Evolutionary conservation across 495 filamentous ascomycete species (phyloP), one percentile per base, ranked within the genome.

Genomic region (Endocarpon pusillum): DNA sequence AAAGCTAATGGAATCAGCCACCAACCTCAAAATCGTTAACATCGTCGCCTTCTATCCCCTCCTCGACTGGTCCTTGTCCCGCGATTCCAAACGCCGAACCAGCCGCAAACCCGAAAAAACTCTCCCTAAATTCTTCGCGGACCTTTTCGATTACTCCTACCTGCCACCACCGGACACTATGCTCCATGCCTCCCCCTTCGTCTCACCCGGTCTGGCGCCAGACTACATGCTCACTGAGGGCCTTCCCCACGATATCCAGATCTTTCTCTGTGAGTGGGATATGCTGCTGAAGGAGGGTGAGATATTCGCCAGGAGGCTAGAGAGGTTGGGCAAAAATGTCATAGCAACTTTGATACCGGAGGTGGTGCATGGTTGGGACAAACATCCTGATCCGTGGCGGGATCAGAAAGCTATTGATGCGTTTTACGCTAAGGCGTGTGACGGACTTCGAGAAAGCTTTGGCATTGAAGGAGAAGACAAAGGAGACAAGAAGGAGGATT

Each of bases 191-290:
- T 70, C 72, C 21, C 73, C 75, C 6, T 78, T 64, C 48, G 66
- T 78, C 0, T 71, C 63, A 11, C 78, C 78, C 0, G 73, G 69
- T 6, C 63, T 68, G 1, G 78, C 78, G 11, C 53, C 63, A 0
- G 60, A 67, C 25, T 51, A 60, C 20, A 51, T 67, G 25, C 50
- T 81, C 8, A 27, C 31, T 18, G 54, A 54, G 4, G 61, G 52
- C 3, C 52, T 82, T 9, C 78, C 79, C 0, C 53, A 66, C 6
- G 66, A 79, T 27, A 66, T 83, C n/a, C 64, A 70, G 17, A 43
- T 94, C 28, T 81, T 75, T 41, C 73, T 80, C 8, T 92, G 83
- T 53, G 86, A 94, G 54, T 91, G 75, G 71, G 86, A 94, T 46
- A 89, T 92, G 79, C 54, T 94, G 17, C 59, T 84, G 23, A 66